Base-by-base conservation (phyloP, 1,284 basidiomycete species). In the Phellopilus nigrolimitatus region DNA sequence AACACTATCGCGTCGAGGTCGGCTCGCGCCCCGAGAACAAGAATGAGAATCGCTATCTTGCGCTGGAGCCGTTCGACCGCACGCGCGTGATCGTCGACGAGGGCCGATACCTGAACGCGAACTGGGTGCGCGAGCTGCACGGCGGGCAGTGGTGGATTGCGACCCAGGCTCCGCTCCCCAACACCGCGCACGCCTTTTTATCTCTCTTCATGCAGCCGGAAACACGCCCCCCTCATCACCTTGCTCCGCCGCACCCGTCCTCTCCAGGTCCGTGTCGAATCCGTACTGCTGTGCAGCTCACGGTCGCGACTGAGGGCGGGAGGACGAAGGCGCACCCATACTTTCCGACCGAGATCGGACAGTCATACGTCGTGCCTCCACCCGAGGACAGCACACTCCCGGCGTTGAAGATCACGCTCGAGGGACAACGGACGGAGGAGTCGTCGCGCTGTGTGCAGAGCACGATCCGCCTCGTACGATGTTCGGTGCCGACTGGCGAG, bases 131-230 rank as follows among this genome's bases (percentile, higher is more conserved):
- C 36, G 90, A 93, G 62, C 67, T 74, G 24, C 75, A 71, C 47
- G 86, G 91, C 1, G 76, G 74, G 19, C 86, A 81, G 60, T 82
- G 80, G 79, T 90, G 88, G 85, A 86, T 93, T 51, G 89, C 89
- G 7, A 76, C 86, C 1, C 90, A 92, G 63, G 90, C 89, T 0
- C 88, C 91, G 1, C 67, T 90, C 22, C 79, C 75, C 1, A 63
- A 71, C 39, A 89, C 89, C 0, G 69, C 76, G 1, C 84, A 91
- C 61, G 71, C 84, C 3, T 91, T 91, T 65, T 76, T 92, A 59
- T 85, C 78, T 56, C 65, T 87, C 44, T 72, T 90, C 56, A 62
- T 74, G 19, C 75, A 81, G 52, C 73, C 77, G 15, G 61, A 73
- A 39, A 64, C 71, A 1, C 63, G 61, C 3, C 79, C 79, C 4